These are phyloP conservation scores for Euphorbia pulcherrima DNA, from an alignment of 345 rosid genomes.

Conservation along the genomic window DNA sequence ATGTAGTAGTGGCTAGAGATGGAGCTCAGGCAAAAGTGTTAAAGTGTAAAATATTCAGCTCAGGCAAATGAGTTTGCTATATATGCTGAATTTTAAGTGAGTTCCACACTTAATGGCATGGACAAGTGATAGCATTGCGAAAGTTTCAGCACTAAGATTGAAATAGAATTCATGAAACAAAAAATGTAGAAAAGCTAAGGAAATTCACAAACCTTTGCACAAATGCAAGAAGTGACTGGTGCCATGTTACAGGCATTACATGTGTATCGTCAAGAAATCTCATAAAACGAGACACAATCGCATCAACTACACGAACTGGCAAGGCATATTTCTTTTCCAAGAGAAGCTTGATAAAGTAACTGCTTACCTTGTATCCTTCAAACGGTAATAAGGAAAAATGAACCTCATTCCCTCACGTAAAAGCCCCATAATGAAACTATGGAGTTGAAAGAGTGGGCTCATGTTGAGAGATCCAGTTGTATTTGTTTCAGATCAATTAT, in stretches of 20 bases:
- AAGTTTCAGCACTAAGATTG: background rate
- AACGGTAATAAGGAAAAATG: conserved; percentile 2
- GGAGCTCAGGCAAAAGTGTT: background rate
- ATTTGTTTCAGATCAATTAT: background rate
- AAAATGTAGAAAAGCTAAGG: background rate
- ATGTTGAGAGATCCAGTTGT: background rate
- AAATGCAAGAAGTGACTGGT: conserved; percentile 88
- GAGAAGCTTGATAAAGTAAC: conserved; percentile 83
- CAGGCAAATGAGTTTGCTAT: background rate
- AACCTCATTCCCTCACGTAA: background rate
- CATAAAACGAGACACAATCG: conserved; percentile 77
- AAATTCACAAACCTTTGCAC: conserved; percentile 61
- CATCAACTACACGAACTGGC: conserved; percentile 81
- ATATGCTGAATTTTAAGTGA: background rate
- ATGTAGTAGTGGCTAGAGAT: background rate
- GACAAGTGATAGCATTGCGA: too few species aligned
- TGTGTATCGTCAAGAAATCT: conserved; percentile 67
- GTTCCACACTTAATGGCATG: background rate
- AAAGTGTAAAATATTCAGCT: background rate
- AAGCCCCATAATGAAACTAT: background rate
- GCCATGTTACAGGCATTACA: conserved; percentile 98
- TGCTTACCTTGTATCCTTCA: conserved; percentile 28
- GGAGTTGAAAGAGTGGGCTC: background rate
- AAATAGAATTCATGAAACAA: background rate
- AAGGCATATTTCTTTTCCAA: conserved; percentile 89